Evolutionary conservation across 2,329 filamentous ascomycete genomes (phyloP).

Genomic region (Aspergillus clavatus): DNA sequence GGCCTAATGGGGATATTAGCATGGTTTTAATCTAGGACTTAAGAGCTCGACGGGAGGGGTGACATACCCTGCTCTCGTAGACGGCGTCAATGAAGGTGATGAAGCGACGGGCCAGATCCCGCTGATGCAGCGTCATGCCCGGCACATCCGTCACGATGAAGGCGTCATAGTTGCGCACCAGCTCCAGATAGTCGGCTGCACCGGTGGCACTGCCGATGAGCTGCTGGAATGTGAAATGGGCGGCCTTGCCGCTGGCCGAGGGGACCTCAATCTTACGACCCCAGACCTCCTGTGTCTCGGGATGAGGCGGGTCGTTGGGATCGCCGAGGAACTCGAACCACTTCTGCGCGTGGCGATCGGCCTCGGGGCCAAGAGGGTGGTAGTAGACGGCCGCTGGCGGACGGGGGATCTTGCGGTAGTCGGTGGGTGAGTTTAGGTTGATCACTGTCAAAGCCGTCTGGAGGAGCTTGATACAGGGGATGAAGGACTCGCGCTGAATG

Average conservation of each 20-base stretch:
- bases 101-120: slow-evolving; percentile 85
- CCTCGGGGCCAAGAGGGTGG: slow-evolving; percentile 73
- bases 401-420: slow-evolving; percentile 94
- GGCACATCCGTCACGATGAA: slow-evolving; percentile 91
- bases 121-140: slow-evolving; percentile 78
- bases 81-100: slow-evolving; percentile 98
- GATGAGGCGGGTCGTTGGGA: slow-evolving; percentile 67
- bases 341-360: slow-evolving; percentile 76
- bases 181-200: slow-evolving; percentile 90
- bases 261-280: slow-evolving; percentile 86
- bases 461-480: slow-evolving; percentile 90
- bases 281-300: slow-evolving; percentile 81
- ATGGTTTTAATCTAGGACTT: background rate
- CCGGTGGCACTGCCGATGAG: slow-evolving; percentile 83
- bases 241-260: slow-evolving; percentile 77
- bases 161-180: slow-evolving; percentile 82
- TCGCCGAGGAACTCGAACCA: slow-evolving; percentile 97
- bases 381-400: slow-evolving; percentile 94
- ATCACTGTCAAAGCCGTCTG: slow-evolving; percentile 80
- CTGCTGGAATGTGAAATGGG: slow-evolving; percentile 89
- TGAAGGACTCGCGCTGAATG: slow-evolving; percentile 89
- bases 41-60: background rate
- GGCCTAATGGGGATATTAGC: slow-evolving; percentile 51
- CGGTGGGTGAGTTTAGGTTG: slow-evolving; percentile 89
- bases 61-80: slow-evolving; percentile 65